phyloP scores from a whole-genome alignment of 306 rosid species.

The Morella rubra region DNA sequence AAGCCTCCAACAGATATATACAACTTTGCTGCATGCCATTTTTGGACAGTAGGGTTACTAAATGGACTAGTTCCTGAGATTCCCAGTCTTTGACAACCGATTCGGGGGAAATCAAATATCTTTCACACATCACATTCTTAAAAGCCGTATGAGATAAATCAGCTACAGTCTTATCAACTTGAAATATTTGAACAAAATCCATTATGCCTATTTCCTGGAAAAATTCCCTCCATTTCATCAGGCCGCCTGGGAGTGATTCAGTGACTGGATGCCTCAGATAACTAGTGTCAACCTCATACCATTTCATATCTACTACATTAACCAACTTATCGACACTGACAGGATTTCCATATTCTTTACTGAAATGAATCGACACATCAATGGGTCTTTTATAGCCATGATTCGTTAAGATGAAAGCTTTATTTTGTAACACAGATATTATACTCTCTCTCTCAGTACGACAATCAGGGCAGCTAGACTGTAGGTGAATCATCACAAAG shows the following conservation, averaged over 20 bases:
- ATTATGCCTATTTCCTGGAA: constrained; percentile 70
- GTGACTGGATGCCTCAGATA: constrained; percentile 73
- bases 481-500: constrained; percentile 77
- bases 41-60: constrained; percentile 54
- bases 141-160: constrained; percentile 45
- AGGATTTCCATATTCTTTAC: constrained; percentile 71
- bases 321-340: constrained; percentile 58
- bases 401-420: constrained; percentile 66
- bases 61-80: constrained; percentile 64
- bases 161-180: constrained; percentile 59
- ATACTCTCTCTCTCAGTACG: constrained; percentile 52
- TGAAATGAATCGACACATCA: constrained; percentile 74
- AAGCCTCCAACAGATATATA: constrained; percentile 66
- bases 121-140: constrained; percentile 51
- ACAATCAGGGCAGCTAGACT: constrained; percentile 73
- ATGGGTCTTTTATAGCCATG: constrained; percentile 70
- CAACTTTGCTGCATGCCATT: constrained; percentile 57
- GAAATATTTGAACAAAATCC: constrained; percentile 66
- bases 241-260: constrained; percentile 55
- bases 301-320: constrained; percentile 52
- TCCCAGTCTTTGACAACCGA: constrained; percentile 78
- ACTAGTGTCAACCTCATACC: constrained; percentile 74
- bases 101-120: constrained; percentile 58
- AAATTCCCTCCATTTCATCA: constrained; percentile 75
- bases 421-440: constrained; percentile 57